Percentiles rank a stretch among this genome's conserved stretches.
phyloP scores from a whole-genome alignment of 768 basidiomycete genomes.

The Cantharellus cinnabarinus region DNA sequence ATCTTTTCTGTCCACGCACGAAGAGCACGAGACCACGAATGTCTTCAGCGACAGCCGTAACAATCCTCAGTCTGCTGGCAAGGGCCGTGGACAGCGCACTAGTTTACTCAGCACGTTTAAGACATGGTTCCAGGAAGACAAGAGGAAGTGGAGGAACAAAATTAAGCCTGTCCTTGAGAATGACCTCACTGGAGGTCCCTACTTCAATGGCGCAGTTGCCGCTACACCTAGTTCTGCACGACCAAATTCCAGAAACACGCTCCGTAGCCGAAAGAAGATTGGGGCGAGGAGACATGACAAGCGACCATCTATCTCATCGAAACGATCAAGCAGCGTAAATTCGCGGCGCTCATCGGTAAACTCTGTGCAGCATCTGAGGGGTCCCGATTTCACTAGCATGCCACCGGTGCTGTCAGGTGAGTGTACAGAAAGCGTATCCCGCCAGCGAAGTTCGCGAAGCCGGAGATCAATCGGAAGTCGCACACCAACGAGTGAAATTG shows the following conservation, averaged over 20 bases:
- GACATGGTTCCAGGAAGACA: constrained; percentile 81
- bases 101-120: constrained; percentile 72
- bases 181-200: neutral
- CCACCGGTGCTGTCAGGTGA: constrained; percentile 11
- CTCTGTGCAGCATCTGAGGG: constrained; percentile 19
- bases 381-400: constrained; percentile 32
- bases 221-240: neutral
- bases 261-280: neutral
- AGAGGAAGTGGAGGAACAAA: constrained; percentile 51
- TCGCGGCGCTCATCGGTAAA: constrained; percentile 50
- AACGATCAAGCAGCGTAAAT: constrained; percentile 80
- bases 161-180: neutral
- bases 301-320: constrained; percentile 56
- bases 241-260: neutral
- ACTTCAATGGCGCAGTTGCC: neutral
- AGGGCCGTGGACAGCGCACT: constrained; percentile 35
- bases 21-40: neutral
- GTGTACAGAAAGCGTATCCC: constrained; percentile 22
- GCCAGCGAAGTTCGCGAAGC: constrained; percentile 30
- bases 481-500: constrained; percentile 75
- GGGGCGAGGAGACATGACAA: constrained; percentile 15
- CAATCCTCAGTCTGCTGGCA: neutral
- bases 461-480: constrained; percentile 58
- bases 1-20: neutral
- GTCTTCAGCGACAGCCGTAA: neutral